Evolutionary conservation across 495 filamentous ascomycete genomes (phyloP).

Genomic region (Trichoderma virens): DNA sequence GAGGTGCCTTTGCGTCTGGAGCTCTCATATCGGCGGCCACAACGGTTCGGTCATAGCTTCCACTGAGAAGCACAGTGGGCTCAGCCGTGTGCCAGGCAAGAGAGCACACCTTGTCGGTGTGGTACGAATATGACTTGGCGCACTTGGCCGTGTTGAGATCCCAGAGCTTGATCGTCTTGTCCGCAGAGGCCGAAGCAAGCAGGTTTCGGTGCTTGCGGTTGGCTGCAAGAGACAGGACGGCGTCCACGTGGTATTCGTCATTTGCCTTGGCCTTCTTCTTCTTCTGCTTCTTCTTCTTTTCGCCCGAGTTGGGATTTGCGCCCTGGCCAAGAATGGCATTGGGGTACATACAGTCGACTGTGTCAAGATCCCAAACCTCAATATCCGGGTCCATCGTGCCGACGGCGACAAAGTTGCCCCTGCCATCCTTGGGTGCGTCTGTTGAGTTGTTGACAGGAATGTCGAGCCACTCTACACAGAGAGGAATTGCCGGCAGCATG

Average conservation of each 20-base stretch:
- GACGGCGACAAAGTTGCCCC: slow-evolving; percentile 84
- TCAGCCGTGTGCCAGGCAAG: slow-evolving; percentile 85
- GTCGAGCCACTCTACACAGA: slow-evolving; percentile 93
- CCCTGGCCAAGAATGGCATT: slow-evolving; percentile 92
- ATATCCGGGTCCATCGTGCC: slow-evolving; percentile 98
- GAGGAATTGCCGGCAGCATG: slow-evolving; percentile 94
- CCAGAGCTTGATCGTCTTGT: slow-evolving; percentile 96
- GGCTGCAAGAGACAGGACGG: slow-evolving; percentile 79
- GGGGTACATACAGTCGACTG: slow-evolving; percentile 94
- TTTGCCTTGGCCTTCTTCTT: slow-evolving; percentile 87
- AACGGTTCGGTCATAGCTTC: slow-evolving; percentile 88
- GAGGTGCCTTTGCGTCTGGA: slow-evolving; percentile 64
- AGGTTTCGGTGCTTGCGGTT: slow-evolving; percentile 91
- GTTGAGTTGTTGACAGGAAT: slow-evolving; percentile 66
- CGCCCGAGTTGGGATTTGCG: slow-evolving; percentile 37
- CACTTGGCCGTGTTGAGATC: slow-evolving; percentile 85
- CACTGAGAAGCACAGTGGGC: slow-evolving; percentile 79
- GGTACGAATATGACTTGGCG: slow-evolving; percentile 88
- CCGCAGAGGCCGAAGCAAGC: slow-evolving; percentile 90
- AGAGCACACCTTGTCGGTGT: slow-evolving; percentile 92
- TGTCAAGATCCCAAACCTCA: slow-evolving; percentile 95
- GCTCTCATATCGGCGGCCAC: slow-evolving; percentile 91
- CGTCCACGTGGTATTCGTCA: slow-evolving; percentile 88
- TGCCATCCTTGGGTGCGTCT: slow-evolving; percentile 45
- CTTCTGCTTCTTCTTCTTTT: slow-evolving; percentile 55